Percentiles rank a stretch among this genome's conserved stretches.
Evolutionary conservation across 164 flowering plant species (phyloP).

Genomic region (Annona cherimola): DNA sequence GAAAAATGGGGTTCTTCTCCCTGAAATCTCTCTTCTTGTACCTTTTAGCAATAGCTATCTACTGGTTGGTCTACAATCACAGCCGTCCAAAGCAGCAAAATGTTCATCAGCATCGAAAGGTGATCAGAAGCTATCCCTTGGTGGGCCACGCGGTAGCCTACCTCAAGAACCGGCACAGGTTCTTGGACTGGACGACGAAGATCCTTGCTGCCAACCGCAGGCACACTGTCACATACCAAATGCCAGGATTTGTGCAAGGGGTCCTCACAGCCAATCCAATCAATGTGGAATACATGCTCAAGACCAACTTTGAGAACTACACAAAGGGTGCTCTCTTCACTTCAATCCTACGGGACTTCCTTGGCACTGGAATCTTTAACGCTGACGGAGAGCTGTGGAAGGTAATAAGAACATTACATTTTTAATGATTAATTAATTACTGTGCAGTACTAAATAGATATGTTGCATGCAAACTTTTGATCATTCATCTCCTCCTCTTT

Average conservation of each 20-base stretch:
- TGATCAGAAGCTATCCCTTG: background rate
- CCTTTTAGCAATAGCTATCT: slow-evolving; percentile 18
- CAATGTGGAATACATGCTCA: slow-evolving; percentile 42
- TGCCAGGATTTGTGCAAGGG: background rate
- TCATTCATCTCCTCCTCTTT: background rate
- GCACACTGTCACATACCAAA: background rate
- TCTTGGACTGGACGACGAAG: slow-evolving; percentile 12
- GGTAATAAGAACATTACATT: background rate
- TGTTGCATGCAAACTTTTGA: background rate
- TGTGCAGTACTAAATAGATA: too few relatives aligned
- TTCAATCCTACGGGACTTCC: slow-evolving; percentile 29
- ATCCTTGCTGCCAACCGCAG: slow-evolving; percentile 2
- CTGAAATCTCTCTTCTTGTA: slow-evolving; percentile 15
- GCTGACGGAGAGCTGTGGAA: slow-evolving; percentile 44
- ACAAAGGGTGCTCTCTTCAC: slow-evolving; percentile 33
- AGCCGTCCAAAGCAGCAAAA: slow-evolving; percentile 17
- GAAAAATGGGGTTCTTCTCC: slow-evolving; percentile 16
- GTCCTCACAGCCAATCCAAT: slow-evolving; percentile 38
- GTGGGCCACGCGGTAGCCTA: slow-evolving; percentile 2
- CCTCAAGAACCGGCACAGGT: slow-evolving; percentile 10
- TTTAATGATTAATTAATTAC: background rate
- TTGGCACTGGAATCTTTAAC: slow-evolving; percentile 52
- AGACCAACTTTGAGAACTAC: slow-evolving; percentile 41
- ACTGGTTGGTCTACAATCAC: slow-evolving; percentile 2
- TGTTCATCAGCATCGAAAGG: background rate